Conservation (phyloP, 352 stramenopile species). For the Phytophthora pisi region DNA sequence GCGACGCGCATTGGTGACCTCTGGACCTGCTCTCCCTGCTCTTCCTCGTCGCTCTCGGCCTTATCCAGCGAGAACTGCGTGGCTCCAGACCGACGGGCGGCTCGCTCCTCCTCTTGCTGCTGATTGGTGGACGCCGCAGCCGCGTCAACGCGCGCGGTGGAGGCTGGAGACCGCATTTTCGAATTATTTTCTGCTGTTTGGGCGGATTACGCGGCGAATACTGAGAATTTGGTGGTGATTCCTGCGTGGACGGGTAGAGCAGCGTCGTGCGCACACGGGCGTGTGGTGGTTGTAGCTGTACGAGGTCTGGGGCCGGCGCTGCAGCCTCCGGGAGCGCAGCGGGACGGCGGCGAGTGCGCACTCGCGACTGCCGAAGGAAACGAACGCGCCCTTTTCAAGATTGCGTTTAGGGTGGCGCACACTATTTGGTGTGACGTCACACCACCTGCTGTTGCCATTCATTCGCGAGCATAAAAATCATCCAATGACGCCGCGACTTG, state of each 20-base stretch:
- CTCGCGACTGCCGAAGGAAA: conserved; percentile 27
- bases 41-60: conserved; percentile 23
- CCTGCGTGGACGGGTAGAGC: not conserved
- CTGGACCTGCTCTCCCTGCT: conserved; percentile 4
- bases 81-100: not conserved
- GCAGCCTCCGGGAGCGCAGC: not conserved
- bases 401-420: conserved; percentile 17
- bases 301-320: not conserved
- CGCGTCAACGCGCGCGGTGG: not conserved
- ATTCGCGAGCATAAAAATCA: conserved; percentile 10
- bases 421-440: not conserved
- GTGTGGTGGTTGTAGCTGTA: not conserved
- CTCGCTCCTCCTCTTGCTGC: conserved; percentile 15
- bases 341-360: not conserved
- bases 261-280: not conserved
- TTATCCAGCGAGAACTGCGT: conserved; percentile 4
- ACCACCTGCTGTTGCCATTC: conserved; percentile 20
- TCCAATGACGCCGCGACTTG: conserved; percentile 9
- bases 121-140: conserved; percentile 15
- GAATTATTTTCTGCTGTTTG: not conserved
- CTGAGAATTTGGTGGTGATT: not conserved
- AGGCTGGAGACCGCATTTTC: conserved; percentile 26
- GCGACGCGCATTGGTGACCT: not conserved
- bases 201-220: conserved; percentile 7
- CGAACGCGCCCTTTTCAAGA: conserved; percentile 34